phyloP scores from a whole-genome alignment of 371 early-diverging fungal species.

The Actinomucor elegans region DNA sequence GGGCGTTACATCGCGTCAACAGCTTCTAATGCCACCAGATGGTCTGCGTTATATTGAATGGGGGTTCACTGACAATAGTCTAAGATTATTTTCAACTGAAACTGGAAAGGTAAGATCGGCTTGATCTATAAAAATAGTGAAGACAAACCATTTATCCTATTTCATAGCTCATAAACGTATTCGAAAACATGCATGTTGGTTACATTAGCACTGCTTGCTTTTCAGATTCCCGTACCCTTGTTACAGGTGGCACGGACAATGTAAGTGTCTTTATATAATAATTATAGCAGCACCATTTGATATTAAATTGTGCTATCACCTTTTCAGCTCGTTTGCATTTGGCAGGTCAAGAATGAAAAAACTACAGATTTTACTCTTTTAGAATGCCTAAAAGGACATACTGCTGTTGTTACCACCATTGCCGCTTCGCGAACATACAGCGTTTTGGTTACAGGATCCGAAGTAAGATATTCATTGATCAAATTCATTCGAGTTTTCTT shows the following conservation, averaged over 20 bases:
- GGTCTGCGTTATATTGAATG: constrained; percentile 70
- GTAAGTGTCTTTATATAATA: constrained; percentile 24
- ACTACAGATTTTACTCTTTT: constrained; percentile 47
- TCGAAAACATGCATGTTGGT: constrained; percentile 74
- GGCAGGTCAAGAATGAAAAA: constrained; percentile 54
- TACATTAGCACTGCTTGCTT: constrained; percentile 67
- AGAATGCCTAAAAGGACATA: constrained; percentile 71
- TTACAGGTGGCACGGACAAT: constrained; percentile 74
- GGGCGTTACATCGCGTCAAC: constrained; percentile 51
- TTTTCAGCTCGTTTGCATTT: constrained; percentile 71
- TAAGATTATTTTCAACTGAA: constrained; percentile 63
- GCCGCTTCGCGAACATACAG: constrained; percentile 68
- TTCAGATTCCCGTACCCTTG: constrained; percentile 63
- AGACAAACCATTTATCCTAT: background rate
- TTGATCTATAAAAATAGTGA: background rate
- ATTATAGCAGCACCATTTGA: no score
- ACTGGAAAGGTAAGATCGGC: constrained; percentile 53
- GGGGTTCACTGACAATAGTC: constrained; percentile 70
- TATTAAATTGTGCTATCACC: no score
- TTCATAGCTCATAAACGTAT: constrained; percentile 53
- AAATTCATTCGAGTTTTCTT: background rate
- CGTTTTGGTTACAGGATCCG: constrained; percentile 68
- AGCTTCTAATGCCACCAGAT: constrained; percentile 56
- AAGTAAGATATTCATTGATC: constrained; percentile 35
- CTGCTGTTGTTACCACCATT: constrained; percentile 54